phyloP scores from a whole-genome alignment of 1,139 yeast genomes.

The Taphrina betulina region DNA sequence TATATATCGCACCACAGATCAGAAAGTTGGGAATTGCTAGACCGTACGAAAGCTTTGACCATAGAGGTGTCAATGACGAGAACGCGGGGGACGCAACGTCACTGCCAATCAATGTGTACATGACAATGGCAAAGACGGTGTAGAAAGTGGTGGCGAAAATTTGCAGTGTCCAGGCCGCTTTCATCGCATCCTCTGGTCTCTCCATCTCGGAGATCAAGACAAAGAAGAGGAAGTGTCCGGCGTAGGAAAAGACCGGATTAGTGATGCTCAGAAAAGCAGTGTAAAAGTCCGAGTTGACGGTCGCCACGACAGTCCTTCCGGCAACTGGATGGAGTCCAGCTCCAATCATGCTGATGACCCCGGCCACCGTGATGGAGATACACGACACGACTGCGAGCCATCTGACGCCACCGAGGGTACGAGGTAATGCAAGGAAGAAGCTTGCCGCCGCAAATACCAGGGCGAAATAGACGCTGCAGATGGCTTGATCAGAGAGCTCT shows the following conservation, averaged over 20 bases:
- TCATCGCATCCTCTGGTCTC: background rate
- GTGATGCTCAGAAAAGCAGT: background rate
- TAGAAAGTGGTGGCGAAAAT: background rate
- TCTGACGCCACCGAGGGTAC: background rate
- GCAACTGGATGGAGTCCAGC: background rate
- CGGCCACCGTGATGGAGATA: background rate
- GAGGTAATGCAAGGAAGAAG: background rate
- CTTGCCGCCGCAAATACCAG: background rate
- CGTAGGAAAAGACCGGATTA: background rate
- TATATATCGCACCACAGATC: background rate
- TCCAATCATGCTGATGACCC: background rate
- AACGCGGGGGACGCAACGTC: background rate
- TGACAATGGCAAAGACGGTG: background rate
- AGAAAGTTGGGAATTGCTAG: background rate
- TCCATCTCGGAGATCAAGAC: background rate
- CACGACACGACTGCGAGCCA: background rate
- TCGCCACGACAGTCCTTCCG: background rate
- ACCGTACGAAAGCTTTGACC: background rate
- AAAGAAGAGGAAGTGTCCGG: background rate
- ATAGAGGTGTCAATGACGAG: background rate
- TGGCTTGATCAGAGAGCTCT: background rate
- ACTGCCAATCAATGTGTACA: background rate
- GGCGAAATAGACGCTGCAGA: background rate
- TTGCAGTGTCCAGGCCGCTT: background rate
- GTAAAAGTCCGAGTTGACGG: background rate